Evolutionary conservation across 306 rosid species (phyloP), one percentile per base, ranked within the genome.

Genomic region (Albizia julibrissin): DNA sequence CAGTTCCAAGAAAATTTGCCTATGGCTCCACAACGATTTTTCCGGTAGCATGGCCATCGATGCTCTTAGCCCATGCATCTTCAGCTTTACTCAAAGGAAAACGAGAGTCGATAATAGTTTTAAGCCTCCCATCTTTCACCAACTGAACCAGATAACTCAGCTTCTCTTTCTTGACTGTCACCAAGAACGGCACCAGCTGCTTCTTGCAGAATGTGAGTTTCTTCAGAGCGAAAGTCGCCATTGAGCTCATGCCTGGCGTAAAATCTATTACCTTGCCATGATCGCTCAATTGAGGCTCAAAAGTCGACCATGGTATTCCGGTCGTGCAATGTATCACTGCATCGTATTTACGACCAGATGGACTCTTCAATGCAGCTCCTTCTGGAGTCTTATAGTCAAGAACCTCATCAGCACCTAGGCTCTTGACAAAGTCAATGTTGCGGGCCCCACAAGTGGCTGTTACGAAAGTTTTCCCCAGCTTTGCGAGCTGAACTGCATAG

Each of bases 381-480:
- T 88, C 91, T 21, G 91, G 91, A 26, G 91, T 86, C 67, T 50
- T 89, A 82, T 88, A 89, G 87, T 93, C 96, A 47, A 93, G 87
- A 81, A 93, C 90, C 90, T 90, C 96, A 74, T 93, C 94, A 22
- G 94, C 97, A 1, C 96, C 93, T 72, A 89, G 74, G 85, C 87
- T 79, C 88, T 83, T 86, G 61, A 91, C 94, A 16, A 93, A 58
- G 43, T 87, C 90, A 15, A 90, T 29, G 84, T 93, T 87, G 24
- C 93, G 90, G 14, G 92, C 90, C 0, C 92, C 97, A 31, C 95
- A 91, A 40, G 94, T 92, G 56, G 94, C 94, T 2, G 97, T 93
- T 10, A 89, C 91, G 5, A 89, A 87, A 9, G 81, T 31, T 74
- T 88, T 93, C 52, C 92, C 92, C 0, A 91, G 85, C 80, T 91